Base-by-base conservation (phyloP, 345 rosid species). In the Murraya paniculata region DNA sequence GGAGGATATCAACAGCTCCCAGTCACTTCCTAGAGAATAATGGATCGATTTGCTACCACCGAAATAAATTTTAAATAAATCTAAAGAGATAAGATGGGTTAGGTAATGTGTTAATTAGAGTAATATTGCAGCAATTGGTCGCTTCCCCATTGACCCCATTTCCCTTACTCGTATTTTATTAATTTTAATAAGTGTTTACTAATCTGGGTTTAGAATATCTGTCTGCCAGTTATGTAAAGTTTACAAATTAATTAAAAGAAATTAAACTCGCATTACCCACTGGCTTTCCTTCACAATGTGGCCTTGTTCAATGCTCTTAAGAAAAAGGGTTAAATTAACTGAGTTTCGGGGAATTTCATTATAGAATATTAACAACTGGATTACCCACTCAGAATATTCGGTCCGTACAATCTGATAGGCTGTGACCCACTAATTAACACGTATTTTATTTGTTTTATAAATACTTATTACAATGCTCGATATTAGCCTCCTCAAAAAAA, bases 51-150 rank as follows among this genome's bases (percentile, higher is more conserved):
- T 18, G 57, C 22, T 53, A 0, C 57, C 57, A 53, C 22, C 22
- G 18, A 53, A 53, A 53, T 18, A 18, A 53, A 53, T 18, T 53
- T 45, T 18, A 77, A 56, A 70, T 0, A 62, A 62, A 30, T 82
- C 72, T 72, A 13, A 81, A 45, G 74, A 64, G 86, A 82, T 78
- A 76, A 81, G 81, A 72, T 71, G 25, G 68, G 80, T 68, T 62
- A 71, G 77, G 66, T 57, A 11, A 66, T 77, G 79, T 74, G 59
- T 35, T 13, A 14, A 14, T 10, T 71, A 50, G 78, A n/a, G 27
- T 31, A 11, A 56, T 68, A 25, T 24, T 31, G 38, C 66, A 75
- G 64, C 82, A 16, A 85, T 82, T 73, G 81, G 80, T 50, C 78
- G 36, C 76, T 7, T 73, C 21, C 16, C 16, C 77, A 70, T 80